Conservation (phyloP, 106 monocot genomes). For the Narthecium ossifragum region DNA sequence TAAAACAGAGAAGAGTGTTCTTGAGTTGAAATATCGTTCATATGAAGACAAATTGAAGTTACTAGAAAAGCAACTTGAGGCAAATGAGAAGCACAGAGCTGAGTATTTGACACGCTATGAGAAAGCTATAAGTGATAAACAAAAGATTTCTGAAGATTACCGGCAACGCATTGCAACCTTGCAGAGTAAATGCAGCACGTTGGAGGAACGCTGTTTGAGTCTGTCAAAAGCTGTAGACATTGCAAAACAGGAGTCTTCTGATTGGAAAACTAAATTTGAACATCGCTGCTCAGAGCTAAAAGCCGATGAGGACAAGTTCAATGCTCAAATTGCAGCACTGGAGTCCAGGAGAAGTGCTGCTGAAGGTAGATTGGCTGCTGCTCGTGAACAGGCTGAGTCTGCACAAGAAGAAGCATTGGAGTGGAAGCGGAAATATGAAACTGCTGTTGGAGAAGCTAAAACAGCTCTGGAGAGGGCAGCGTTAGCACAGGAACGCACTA, state of each 20-base stretch:
- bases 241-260: constrained; percentile 41
- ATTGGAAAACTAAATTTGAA: constrained; percentile 77
- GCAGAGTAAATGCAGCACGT: constrained; percentile 74
- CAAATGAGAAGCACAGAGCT: constrained; percentile 74
- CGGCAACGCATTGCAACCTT: constrained; percentile 52
- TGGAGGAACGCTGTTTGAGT: constrained; percentile 74
- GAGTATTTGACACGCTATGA: constrained; percentile 92
- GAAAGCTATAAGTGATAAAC: constrained; percentile 77
- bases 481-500: constrained; percentile 61
- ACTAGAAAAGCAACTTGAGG: constrained; percentile 73
- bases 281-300: constrained; percentile 33
- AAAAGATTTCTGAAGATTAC: constrained; percentile 77
- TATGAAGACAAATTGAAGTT: constrained; percentile 68
- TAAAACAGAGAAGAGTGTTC: constrained; percentile 59
- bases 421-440: constrained; percentile 90
- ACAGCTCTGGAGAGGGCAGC: constrained; percentile 70
- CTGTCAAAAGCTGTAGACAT: constrained; percentile 52
- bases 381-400: constrained; percentile 79
- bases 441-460: constrained; percentile 67
- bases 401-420: constrained; percentile 81
- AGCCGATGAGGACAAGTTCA: constrained; percentile 68
- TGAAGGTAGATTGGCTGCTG: constrained; percentile 76
- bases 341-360: constrained; percentile 64
- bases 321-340: constrained; percentile 58
- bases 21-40: constrained; percentile 52